Percentiles rank a stretch among this genome's conserved stretches.
Conservation (phyloP, 2,329 filamentous ascomycete species). For the Hypomyces rosellus region DNA sequence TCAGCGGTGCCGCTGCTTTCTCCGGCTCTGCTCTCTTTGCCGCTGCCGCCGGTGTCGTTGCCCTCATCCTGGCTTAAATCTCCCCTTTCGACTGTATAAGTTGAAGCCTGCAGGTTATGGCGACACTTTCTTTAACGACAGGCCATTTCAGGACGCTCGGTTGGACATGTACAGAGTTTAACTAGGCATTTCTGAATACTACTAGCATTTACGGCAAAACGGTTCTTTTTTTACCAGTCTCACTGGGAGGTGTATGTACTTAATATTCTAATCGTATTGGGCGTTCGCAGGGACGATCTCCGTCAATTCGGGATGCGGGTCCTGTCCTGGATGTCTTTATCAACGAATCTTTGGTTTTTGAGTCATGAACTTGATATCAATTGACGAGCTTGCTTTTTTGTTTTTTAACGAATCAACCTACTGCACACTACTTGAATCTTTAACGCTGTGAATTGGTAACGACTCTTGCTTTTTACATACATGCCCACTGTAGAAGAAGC, state of each 20-base stretch:
- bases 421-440: no score
- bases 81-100: constrained; percentile 28
- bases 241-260: constrained; percentile 26
- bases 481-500: no score
- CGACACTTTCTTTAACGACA: constrained; percentile 26
- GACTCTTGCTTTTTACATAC: no score
- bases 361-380: constrained; percentile 9
- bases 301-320: constrained; percentile 13
- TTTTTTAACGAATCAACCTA: neutral
- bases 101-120: constrained; percentile 37
- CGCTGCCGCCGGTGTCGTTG: constrained; percentile 48
- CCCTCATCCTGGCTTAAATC: constrained; percentile 49
- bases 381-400: constrained; percentile 9
- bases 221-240: constrained; percentile 5
- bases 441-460: no score
- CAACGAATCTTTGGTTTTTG: constrained; percentile 11
- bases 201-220: constrained; percentile 21
- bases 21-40: constrained; percentile 49
- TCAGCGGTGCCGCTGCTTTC: constrained; percentile 48
- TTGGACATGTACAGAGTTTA: constrained; percentile 33
- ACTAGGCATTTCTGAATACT: constrained; percentile 31
- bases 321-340: constrained; percentile 17
- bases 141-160: constrained; percentile 25
- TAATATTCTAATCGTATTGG: constrained; percentile 43
- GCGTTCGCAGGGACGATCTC: constrained; percentile 17